Evolutionary conservation across 352 stramenopile genomes (phyloP).

Genomic region (Bremia lactucae): DNA sequence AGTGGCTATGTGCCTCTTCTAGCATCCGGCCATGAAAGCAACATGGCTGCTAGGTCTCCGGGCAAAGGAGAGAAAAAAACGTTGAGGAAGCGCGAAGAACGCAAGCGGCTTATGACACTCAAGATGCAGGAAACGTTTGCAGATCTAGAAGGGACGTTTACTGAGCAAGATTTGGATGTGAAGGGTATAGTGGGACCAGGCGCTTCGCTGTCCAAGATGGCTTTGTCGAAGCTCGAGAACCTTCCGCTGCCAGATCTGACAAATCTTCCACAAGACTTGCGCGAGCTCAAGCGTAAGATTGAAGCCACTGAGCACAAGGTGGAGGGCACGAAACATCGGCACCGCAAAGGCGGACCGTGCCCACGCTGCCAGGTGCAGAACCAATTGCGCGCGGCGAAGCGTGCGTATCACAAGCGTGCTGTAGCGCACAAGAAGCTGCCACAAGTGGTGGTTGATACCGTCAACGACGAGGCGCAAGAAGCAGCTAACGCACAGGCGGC

Average conservation of each 20-base stretch:
- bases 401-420: conserved; percentile 69
- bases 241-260: conserved; percentile 59
- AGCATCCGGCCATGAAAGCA: conserved; percentile 19
- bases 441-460: conserved; percentile 29
- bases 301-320: conserved; percentile 78
- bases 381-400: conserved; percentile 66
- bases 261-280: conserved; percentile 68
- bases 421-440: conserved; percentile 77
- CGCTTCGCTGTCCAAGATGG: conserved; percentile 46
- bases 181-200: conserved; percentile 43
- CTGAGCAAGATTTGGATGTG: conserved; percentile 54
- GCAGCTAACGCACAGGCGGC: conserved; percentile 24
- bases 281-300: conserved; percentile 79
- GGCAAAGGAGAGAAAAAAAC: conserved; percentile 46
- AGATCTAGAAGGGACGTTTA: conserved; percentile 52
- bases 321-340: conserved; percentile 78
- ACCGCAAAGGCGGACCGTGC: conserved; percentile 73
- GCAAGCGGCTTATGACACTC: conserved; percentile 46
- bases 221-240: conserved; percentile 56
- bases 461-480: conserved; percentile 26
- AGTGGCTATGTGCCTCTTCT: conserved; percentile 27
- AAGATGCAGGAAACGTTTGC: conserved; percentile 65
- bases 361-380: conserved; percentile 78
- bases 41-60: conserved; percentile 6
- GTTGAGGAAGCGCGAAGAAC: conserved; percentile 48